Base-by-base conservation (phyloP, 108 stramenopile species). In the Cyclotella cryptica region DNA sequence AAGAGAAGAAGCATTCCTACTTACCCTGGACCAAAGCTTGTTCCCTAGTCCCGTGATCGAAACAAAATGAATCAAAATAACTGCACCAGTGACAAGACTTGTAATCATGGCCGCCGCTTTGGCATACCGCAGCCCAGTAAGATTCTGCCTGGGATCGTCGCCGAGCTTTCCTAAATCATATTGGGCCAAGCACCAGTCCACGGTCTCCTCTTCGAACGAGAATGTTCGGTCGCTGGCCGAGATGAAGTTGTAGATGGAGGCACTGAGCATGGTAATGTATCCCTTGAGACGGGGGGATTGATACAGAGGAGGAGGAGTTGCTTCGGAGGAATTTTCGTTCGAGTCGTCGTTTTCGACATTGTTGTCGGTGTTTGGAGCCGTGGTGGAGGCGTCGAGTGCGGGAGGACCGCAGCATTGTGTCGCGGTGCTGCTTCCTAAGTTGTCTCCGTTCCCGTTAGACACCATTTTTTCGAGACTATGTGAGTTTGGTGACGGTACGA, bases 241-340 rank as follows among this genome's bases (percentile, higher is more conserved):
- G 61, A 80, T 53, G 68, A 70, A 88, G 55, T 90, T 88, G 64
- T 88, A 84, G 24, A 83, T 44, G 40, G 81, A 77, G 15, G 89
- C 84, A 10, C 89, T 61, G 41, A 85, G 69, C 27, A 93, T 65
- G 13, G 85, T 87, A 29, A 93, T 74, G 66, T 93, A 93, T 45
- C 92, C 90, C 66, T 89, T 93, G 58, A 90, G 71, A 10, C 89
- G 75, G 14, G 78, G 68, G 10, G 86, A 87, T 65, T 84, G 85
- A 78, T 86, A 88, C 0, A 91, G 78, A 19, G 75, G 76, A 35
- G 35, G 35, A 35, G 35, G 35, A 35, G 35, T 2, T 5, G 35
- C 6, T 35, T 35, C 35, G 35, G 35, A 35, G 35, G 35, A 35
- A 5, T 35, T 35, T 35, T 35, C 35, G 35, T 35, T 35, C 35